These are phyloP conservation scores for Penicillium sp. DNA, from an alignment of 2,329 filamentous ascomycete species.

Conservation along the genomic window DNA sequence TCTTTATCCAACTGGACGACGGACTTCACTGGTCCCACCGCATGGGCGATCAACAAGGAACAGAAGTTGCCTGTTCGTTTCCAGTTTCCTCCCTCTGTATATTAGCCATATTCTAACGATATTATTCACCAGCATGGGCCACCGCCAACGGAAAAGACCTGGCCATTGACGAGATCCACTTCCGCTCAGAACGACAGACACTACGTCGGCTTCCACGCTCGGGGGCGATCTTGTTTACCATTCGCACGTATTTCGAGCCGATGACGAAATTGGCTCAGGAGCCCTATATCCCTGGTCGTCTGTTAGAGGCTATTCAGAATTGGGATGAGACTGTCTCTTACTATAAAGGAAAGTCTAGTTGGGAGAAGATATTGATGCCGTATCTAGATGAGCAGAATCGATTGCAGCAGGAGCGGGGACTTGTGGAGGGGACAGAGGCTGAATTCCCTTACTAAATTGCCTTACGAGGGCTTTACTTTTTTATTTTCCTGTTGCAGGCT, in stretches of 20 bases:
- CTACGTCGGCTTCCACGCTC: constrained; percentile 3
- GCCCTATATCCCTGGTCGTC: not conserved
- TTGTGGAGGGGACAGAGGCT: not conserved
- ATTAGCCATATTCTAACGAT: not conserved
- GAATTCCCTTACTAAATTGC: not conserved
- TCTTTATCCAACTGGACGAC: constrained; percentile 18
- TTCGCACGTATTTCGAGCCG: not conserved
- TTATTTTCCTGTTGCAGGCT: not conserved
- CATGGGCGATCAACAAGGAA: constrained; percentile 15
- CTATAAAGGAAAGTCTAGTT: constrained; percentile 11
- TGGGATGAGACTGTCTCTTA: constrained; percentile 8
- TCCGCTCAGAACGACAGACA: constrained; percentile 11
- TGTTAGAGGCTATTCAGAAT: constrained; percentile 5
- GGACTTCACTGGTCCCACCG: constrained; percentile 20
- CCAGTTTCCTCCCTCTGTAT: not conserved
- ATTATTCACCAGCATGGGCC: not conserved
- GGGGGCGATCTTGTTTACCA: not conserved
- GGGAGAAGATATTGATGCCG: constrained; percentile 5
- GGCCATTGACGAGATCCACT: constrained; percentile 8
- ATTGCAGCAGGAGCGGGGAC: not conserved
- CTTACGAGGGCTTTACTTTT: not conserved
- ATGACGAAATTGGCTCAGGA: not conserved
- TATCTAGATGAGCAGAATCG: not conserved
- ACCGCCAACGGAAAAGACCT: constrained; percentile 1
- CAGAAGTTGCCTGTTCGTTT: constrained; percentile 13